Percentiles rank a stretch among this genome's conserved stretches.
These are phyloP conservation scores for Pseudogymnoascus sp. DNA, from an alignment of 2,329 filamentous ascomycete genomes.

Conservation along the genomic window DNA sequence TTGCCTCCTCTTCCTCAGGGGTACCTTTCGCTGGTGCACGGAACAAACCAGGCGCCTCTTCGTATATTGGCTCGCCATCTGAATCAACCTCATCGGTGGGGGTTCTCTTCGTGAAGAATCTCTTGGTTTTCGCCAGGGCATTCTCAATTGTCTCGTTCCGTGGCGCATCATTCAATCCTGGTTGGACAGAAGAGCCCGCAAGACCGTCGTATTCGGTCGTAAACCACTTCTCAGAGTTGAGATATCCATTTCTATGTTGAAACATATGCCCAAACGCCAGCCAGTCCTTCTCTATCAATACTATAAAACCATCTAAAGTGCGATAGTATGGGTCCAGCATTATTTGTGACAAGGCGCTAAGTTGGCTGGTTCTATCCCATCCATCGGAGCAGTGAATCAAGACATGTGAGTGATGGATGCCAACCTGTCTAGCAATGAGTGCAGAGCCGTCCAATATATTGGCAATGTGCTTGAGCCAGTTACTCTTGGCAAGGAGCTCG, in stretches of 20 bases:
- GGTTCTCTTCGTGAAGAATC: constrained; percentile 79
- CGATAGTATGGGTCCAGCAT: constrained; percentile 94
- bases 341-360: constrained; percentile 84
- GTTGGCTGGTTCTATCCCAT: constrained; percentile 94
- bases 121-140: constrained; percentile 73
- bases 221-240: constrained; percentile 94
- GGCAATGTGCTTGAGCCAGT: constrained; percentile 85
- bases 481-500: constrained; percentile 73
- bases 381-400: constrained; percentile 97
- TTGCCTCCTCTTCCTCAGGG: constrained; percentile 55
- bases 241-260: constrained; percentile 76
- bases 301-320: constrained; percentile 88
- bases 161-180: constrained; percentile 47
- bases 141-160: constrained; percentile 73
- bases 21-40: constrained; percentile 29
- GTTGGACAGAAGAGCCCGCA: constrained; percentile 54
- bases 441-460: constrained; percentile 76
- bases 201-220: constrained; percentile 71
- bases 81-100: constrained; percentile 54
- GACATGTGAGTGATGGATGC: constrained; percentile 87
- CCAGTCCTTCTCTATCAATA: constrained; percentile 95
- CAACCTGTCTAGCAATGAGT: constrained; percentile 79
- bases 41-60: constrained; percentile 31
- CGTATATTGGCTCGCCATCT: constrained; percentile 36
- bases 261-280: constrained; percentile 98